Evolutionary conservation across 2,329 filamentous ascomycete genomes (phyloP), one percentile per base, ranked within the genome.

Genomic region (Coniochaeta sp.): DNA sequence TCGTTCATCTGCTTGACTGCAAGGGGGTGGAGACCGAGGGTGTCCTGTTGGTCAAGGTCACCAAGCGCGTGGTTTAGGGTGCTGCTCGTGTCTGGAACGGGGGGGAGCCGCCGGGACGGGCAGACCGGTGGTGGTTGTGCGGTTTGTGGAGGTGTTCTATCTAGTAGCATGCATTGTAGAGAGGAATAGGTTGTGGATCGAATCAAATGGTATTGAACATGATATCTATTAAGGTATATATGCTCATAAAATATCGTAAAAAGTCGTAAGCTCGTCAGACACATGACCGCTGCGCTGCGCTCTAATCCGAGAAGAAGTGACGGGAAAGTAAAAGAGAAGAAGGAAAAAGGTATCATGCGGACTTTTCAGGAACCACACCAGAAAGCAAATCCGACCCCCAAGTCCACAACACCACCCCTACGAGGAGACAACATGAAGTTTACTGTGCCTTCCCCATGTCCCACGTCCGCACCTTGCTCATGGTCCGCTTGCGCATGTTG

Each of bases 1-100:
- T 96, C 65, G 79, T 98, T 60, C 89, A 88, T 67, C 75, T 98
- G 61, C 79, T 89, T 63, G 87, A 96, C 69, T 77, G 80, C 28
- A 81, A 86, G 63, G 91, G 91, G 0, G 76, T 79, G 32, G 73
- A 84, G 60, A 89, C 84, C 2, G 81, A 84, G 24, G 91, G 90
- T 0, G 80, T 86, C 16, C 69, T 98, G 57, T 74, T 98, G 61
- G 84, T 96, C 32, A 87, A 86, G 71, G 81, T 96, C 58, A 81
- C 80, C 58, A 95, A 93, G 75, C 76, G 34, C 36, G 38, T 44
- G 69, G 65, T 64, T 4, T 57, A 57, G 55, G 36, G 8, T 26
- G 22, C 26, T 47, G 34, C 5, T 40, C 16, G 10, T 40, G 38
- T 40, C n/a, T 40, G 34, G 34, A 12, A 38, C 34, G 14, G 16